Percentiles rank a stretch among this genome's conserved stretches.
Conservation (phyloP, 2,329 filamentous ascomycete genomes). For the Talaromyces sp. region DNA sequence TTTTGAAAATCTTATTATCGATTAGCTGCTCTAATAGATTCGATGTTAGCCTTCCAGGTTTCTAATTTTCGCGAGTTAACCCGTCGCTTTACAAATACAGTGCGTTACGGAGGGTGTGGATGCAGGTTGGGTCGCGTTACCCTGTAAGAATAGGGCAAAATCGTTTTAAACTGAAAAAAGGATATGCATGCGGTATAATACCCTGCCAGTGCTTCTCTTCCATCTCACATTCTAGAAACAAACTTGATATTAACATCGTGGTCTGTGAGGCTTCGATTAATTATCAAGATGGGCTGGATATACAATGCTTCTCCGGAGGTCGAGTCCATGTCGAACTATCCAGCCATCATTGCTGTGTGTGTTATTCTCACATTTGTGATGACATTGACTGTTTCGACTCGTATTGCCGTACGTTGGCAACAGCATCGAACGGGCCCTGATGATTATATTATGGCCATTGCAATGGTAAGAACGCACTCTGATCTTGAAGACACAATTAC, state of each 20-base stretch:
- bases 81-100: neutral
- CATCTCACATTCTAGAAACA: constrained; percentile 6
- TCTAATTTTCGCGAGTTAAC: neutral
- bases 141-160: neutral
- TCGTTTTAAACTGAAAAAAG: neutral
- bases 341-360: constrained; percentile 50
- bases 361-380: constrained; percentile 47
- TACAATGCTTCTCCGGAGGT: constrained; percentile 49
- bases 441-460: constrained; percentile 44
- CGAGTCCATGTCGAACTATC: constrained; percentile 49
- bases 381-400: constrained; percentile 39
- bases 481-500: constrained; percentile 21
- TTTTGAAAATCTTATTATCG: neutral
- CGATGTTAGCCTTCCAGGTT: neutral
- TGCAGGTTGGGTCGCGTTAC: neutral
- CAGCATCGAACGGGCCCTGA: constrained; percentile 48
- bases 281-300: constrained; percentile 45
- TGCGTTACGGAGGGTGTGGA: neutral
- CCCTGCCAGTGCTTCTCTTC: neutral
- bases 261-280: constrained; percentile 16
- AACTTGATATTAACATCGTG: neutral
- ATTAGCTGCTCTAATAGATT: neutral
- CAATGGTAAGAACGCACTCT: constrained; percentile 29
- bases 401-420: constrained; percentile 44
- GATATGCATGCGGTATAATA: constrained; percentile 1